These are phyloP conservation scores for Austroboletus novae-zelandiae DNA, from an alignment of 1,284 basidiomycete species.

Conservation along the genomic window DNA sequence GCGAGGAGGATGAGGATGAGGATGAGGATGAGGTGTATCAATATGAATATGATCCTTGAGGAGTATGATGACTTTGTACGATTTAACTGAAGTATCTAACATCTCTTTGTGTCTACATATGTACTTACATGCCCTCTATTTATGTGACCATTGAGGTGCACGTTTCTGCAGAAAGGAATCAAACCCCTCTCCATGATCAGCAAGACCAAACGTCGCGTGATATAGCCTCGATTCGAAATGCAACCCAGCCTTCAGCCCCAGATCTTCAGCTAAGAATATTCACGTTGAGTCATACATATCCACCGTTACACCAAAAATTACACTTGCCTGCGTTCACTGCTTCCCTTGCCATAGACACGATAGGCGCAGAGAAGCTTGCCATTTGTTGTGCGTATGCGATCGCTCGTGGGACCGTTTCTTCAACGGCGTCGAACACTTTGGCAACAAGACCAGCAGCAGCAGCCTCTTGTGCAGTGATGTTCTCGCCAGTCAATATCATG, in stretches of 20 bases:
- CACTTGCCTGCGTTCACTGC: slow-evolving; percentile 61
- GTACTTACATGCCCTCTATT: slow-evolving; percentile 6
- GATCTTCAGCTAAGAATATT: slow-evolving; percentile 48
- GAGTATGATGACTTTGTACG: too few species aligned
- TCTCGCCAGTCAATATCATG: slow-evolving; percentile 60
- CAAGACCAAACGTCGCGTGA: slow-evolving; percentile 63
- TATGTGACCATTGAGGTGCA: slow-evolving; percentile 36
- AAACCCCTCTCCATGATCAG: slow-evolving; percentile 68
- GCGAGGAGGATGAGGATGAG: background rate
- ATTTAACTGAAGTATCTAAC: too few species aligned
- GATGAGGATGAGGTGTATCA: too few species aligned
- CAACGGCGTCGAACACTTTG: slow-evolving; percentile 29
- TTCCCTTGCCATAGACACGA: slow-evolving; percentile 52
- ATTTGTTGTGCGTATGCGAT: slow-evolving; percentile 31
- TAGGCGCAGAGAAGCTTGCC: slow-evolving; percentile 30
- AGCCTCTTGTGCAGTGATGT: slow-evolving; percentile 54
- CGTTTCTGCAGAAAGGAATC: slow-evolving; percentile 66
- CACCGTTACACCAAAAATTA: slow-evolving; percentile 10
- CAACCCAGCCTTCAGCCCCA: slow-evolving; percentile 56
- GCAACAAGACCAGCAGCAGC: slow-evolving; percentile 36
- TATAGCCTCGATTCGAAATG: slow-evolving; percentile 63
- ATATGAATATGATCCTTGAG: too few species aligned
- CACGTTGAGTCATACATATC: background rate
- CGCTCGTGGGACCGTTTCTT: slow-evolving; percentile 27
- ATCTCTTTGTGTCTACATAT: background rate